Evolutionary conservation across 371 early-diverging fungal genomes (phyloP).

Genomic region (Mucor indicus): DNA sequence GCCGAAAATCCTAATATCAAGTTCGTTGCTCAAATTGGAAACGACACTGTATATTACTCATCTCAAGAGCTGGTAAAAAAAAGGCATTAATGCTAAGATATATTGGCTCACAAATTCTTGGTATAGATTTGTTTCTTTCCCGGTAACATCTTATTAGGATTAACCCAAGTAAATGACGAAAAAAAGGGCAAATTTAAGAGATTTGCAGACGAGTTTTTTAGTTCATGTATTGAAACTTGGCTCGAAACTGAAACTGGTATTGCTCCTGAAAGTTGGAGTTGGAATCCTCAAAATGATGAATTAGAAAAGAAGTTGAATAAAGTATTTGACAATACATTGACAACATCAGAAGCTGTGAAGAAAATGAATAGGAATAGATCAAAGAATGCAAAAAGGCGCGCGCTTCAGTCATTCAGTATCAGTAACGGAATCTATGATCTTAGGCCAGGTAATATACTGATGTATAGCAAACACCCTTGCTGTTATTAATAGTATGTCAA

Average conservation of each 20-base stretch:
- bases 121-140: constrained; percentile 42
- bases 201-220: constrained; percentile 28
- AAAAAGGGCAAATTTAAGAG: constrained; percentile 6
- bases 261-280: constrained; percentile 35
- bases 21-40: constrained; percentile 33
- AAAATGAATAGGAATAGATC: not conserved
- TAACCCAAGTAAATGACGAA: constrained; percentile 11
- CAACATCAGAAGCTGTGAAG: not conserved
- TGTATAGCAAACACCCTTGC: not conserved
- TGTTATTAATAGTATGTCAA: too few relatives aligned
- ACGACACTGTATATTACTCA: constrained; percentile 10
- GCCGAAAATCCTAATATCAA: constrained; percentile 27
- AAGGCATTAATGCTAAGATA: not conserved
- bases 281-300: constrained; percentile 17
- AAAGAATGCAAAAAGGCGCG: not conserved
- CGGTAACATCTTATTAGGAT: constrained; percentile 35
- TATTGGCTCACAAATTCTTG: not conserved
- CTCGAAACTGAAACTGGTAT: constrained; percentile 21
- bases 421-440: constrained; percentile 37
- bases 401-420: constrained; percentile 9
- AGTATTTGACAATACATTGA: not conserved
- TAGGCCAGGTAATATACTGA: constrained; percentile 61
- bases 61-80: constrained; percentile 32
- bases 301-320: constrained; percentile 1
- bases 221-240: constrained; percentile 32